A percentile compares a stretch with the other conserved stretches of the same genome.
Evolutionary conservation across 148 eudicot genomes (phyloP).

Genomic region (Bassia scoparia): DNA sequence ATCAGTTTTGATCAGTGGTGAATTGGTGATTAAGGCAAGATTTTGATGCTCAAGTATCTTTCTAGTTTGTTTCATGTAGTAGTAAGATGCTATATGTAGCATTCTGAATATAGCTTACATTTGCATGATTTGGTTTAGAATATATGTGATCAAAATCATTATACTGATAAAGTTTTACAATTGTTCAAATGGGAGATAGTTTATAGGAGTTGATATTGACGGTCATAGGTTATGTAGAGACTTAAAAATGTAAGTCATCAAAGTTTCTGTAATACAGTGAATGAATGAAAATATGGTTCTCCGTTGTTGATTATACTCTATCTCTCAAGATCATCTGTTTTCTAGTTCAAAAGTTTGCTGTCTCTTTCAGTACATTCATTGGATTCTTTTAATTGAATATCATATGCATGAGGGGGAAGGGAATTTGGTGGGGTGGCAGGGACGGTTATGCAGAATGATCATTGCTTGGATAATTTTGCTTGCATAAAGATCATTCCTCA

Average conservation of each 20-base stretch:
- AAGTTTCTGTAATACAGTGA: conserved; percentile 3
- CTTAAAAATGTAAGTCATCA: too few relatives aligned
- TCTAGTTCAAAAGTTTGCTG: neutral
- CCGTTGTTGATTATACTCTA: neutral
- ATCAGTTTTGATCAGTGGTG: neutral
- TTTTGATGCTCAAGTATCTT: neutral
- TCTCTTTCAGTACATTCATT: neutral
- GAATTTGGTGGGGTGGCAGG: too few relatives aligned
- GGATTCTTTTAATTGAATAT: too few relatives aligned
- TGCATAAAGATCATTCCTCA: neutral
- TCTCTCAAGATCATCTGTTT: neutral
- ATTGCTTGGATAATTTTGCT: neutral
- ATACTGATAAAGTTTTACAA: neutral
- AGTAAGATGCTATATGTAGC: neutral
- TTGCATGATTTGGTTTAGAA: neutral
- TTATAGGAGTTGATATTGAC: conserved; percentile 10
- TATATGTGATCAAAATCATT: conserved; percentile 2
- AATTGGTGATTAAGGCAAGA: neutral
- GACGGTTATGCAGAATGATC: too few relatives aligned
- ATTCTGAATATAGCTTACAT: neutral
- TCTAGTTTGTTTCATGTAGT: neutral
- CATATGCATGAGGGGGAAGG: too few relatives aligned
- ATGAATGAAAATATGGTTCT: neutral
- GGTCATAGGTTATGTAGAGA: neutral
- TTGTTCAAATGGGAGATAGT: neutral